Conservation (phyloP, 1,139 yeast species). For the Blastobotrys ciferrii region DNA sequence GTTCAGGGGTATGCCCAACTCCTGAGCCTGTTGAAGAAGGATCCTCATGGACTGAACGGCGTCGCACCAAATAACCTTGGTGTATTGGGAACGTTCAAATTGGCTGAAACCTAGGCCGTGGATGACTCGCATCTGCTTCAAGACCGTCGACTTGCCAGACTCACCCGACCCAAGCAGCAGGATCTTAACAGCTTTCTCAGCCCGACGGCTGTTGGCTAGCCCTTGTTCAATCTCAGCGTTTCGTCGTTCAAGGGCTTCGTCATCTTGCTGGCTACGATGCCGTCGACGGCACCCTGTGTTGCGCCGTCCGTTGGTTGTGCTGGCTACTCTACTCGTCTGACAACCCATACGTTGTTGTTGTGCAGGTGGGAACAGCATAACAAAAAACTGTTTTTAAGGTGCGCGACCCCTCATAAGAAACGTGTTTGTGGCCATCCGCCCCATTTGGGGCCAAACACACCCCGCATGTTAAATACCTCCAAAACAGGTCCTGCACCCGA, state of each 20-base stretch:
- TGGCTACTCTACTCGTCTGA: constrained; percentile 5
- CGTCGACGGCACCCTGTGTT: neutral
- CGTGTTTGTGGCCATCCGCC: constrained; percentile 1
- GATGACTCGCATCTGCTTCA: constrained; percentile 82
- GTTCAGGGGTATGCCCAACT: constrained; percentile 27
- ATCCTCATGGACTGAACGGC: constrained; percentile 86
- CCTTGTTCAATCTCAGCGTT: constrained; percentile 55
- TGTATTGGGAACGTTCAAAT: constrained; percentile 76
- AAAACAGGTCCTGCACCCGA: too few relatives aligned
- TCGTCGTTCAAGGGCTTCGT: constrained; percentile 10
- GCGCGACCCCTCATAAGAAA: neutral
- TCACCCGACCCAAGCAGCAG: constrained; percentile 91
- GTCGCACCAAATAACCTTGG: constrained; percentile 94
- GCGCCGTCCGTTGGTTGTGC: constrained; percentile 1
- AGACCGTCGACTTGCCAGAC: constrained; percentile 93
- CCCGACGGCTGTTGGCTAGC: constrained; percentile 52
- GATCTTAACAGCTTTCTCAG: constrained; percentile 51
- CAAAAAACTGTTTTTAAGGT: neutral
- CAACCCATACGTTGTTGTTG: constrained; percentile 4
- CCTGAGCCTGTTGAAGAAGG: constrained; percentile 48
- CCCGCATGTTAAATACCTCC: too few relatives aligned
- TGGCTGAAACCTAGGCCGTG: constrained; percentile 85
- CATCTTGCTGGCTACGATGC: neutral
- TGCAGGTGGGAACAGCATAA: too few relatives aligned
- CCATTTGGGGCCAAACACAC: neutral